Evolutionary conservation across 2,329 filamentous ascomycete species (phyloP), one percentile per base, ranked within the genome.

Genomic region (Zasmidium citrigriseum): DNA sequence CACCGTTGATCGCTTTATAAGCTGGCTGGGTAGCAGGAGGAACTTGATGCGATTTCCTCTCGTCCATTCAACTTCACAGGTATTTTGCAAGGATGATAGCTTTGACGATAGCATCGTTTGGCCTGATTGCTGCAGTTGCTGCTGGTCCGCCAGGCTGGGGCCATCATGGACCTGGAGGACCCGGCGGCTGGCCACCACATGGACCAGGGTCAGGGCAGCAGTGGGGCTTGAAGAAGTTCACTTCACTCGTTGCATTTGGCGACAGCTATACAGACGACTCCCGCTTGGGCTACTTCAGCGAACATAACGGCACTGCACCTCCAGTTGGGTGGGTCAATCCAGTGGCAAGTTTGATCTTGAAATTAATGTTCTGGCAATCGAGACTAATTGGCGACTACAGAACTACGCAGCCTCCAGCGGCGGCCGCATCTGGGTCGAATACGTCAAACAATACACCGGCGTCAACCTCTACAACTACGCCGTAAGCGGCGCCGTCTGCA

Each of bases 401-500:
- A 69, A 67, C 59, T 71, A 72, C 60, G 67, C 71, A 14, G 88
- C 89, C 0, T 76, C 86, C 1, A 82, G 82, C 23, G 89, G 90
- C 14, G 89, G 89, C 2, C 81, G 84, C 16, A 81, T 81, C 1
- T 93, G 90, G 90, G 81, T 83, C 11, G 82, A 89, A 62, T 87
- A 86, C 67, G 88, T 87, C 4, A 80, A 84, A 5, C 77, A 85
- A 61, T 80, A 83, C 59, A 82, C 85, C 0, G 82, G 83, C 0
- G 80, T 82, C 4, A 82, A 75, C 20, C 78, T 83, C 34, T 83
- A 82, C 63, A 74, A 73, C 62, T 71, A 72, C 59, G 90, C 90
- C 29, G 85, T 93, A 51, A 79, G 79, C 38, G 89, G 89, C 44
- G 89, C 89, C 4, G 85, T 86, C 1, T 93, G 89, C 74, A 88